Conservation (phyloP, 2,329 filamentous ascomycete species). For the Sclerotinia nivalis region DNA sequence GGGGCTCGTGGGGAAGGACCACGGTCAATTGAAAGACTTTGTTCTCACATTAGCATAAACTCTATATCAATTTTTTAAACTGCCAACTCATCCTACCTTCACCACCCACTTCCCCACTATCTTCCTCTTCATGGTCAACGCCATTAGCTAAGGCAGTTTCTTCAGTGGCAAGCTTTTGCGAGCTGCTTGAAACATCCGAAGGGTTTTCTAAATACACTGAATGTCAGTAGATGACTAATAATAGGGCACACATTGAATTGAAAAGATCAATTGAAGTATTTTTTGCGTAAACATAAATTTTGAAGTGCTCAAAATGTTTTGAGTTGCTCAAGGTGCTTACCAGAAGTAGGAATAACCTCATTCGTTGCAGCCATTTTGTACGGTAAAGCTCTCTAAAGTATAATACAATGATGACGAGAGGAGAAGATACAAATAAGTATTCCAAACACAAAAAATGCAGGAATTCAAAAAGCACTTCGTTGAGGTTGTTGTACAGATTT, state of each 20-base stretch:
- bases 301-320: background rate
- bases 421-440: constrained; percentile 9
- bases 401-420: constrained; percentile 21
- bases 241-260: background rate
- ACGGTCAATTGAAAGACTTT: constrained; percentile 67
- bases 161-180: constrained; percentile 24
- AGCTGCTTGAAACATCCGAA: constrained; percentile 26
- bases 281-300: background rate
- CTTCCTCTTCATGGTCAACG: constrained; percentile 33
- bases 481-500: constrained; percentile 17
- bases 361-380: constrained; percentile 37
- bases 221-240: constrained; percentile 11
- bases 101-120: constrained; percentile 34
- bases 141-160: constrained; percentile 28
- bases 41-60: constrained; percentile 29
- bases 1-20: constrained; percentile 75
- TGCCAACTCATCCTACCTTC: constrained; percentile 36
- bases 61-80: constrained; percentile 10
- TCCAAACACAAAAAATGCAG: constrained; percentile 10
- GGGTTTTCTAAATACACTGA: constrained; percentile 28
- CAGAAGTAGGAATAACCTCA: constrained; percentile 36
- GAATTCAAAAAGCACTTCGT: constrained; percentile 8
- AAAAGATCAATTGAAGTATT: background rate
- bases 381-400: constrained; percentile 15
- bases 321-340: constrained; percentile 30